These are phyloP conservation scores for Syzygium jambos DNA, from an alignment of 345 rosid species.

Conservation along the genomic window DNA sequence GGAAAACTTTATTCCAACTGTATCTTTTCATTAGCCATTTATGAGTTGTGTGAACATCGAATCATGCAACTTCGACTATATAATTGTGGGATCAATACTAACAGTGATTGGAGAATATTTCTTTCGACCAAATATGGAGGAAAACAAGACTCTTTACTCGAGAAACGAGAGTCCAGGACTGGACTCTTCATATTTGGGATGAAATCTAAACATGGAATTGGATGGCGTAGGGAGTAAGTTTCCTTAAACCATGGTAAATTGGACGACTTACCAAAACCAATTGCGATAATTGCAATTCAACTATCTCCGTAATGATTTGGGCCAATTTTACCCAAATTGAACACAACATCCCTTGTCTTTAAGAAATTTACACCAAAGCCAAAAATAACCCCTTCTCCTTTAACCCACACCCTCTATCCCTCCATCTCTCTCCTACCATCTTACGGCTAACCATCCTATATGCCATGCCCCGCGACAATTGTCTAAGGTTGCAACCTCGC, in stretches of 20 bases:
- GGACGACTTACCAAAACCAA: background rate
- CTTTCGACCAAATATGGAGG: background rate
- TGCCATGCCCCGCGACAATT: background rate
- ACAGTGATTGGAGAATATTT: background rate
- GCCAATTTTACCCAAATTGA: background rate
- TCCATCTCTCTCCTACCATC: background rate
- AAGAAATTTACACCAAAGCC: background rate
- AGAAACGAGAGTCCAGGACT: background rate
- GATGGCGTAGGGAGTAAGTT: background rate
- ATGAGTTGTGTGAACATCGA: background rate
- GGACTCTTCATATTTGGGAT: background rate
- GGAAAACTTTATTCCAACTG: background rate
- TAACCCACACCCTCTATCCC: background rate
- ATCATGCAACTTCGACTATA: background rate
- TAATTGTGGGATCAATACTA: background rate
- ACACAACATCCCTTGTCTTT: background rate
- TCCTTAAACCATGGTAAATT: background rate
- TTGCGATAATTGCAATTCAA: background rate
- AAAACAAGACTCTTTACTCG: background rate
- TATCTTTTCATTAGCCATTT: background rate
- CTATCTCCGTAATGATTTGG: background rate
- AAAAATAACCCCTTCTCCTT: background rate
- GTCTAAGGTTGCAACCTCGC: background rate
- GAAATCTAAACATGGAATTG: background rate
- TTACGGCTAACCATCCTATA: background rate